Evolutionary conservation across 2,329 filamentous ascomycete species (phyloP), one percentile per base, ranked within the genome.

Genomic region (Colletotrichum shisoi): DNA sequence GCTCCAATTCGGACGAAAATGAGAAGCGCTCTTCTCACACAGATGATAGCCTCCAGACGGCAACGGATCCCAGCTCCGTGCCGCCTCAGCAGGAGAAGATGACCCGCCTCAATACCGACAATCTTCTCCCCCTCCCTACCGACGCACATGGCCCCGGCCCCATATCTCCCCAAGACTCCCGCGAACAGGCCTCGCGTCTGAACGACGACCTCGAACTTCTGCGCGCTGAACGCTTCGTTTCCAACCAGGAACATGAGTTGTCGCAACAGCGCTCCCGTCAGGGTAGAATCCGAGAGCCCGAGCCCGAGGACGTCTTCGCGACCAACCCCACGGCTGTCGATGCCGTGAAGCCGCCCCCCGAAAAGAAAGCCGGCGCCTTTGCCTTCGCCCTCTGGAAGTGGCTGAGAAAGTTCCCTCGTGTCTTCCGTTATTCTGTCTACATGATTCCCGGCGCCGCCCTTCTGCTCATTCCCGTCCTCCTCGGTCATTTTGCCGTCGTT

Each of bases 201-300:
- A 79, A 80, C 54, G 83, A 85, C 61, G 81, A 84, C 57, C 77
- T 85, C 17, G 83, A 84, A 63, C 75, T 85, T 5, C 75, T 84
- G 24, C 81, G 82, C 3, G 77, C 80, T 52, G 82, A 84, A 70
- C 78, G 81, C 2, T 71, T 80, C 52, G 77, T 84, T 15, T 84
- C 82, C 7, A 75, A 78, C 15, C 77, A 82, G 54, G 80, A 81
- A 39, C 73, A 79, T 57, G 76, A 80, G 8, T 40, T 69, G 7
- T 51, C 61, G 3, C 70, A 59, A 11, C 70, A 71, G 8, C 69
- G 71, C 34, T 76, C 74, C 13, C 56, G 60, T 19, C 77, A 72
- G 60, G 75, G 68, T 11, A 74, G 79, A 45, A 73, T 73, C 48
- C 78, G 79, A 39, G 73, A 76, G 11, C 67, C 74, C 1, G 76